Base-by-base conservation (phyloP, 306 rosid genomes). In the Carpinus fangiana region DNA sequence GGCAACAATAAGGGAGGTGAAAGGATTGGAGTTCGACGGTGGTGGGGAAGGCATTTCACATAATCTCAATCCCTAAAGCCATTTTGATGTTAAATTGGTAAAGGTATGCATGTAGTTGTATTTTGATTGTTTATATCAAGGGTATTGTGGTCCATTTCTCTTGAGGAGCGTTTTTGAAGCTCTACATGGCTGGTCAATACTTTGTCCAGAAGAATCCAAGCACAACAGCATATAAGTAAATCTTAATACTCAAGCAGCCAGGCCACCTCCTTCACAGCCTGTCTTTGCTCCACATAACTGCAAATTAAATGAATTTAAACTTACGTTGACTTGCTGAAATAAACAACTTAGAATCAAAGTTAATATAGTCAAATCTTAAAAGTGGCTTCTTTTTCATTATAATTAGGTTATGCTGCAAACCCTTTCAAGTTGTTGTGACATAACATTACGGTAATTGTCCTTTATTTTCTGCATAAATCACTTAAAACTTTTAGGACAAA, bases 181-280 rank as follows among this genome's bases (percentile, higher is more conserved):
- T 51, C 62, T 55, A 31, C 62, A 65, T 73, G 83, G 78, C 77
- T 51, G 73, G 72, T 77, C 87, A 81, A 79, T 79, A 68, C 80
- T 84, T 79, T 81, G 61, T 70, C 43, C 70, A 69, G 23, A 76
- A 87, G 86, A 75, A 70, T 69, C 88, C 87, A 79, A 74, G 84
- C 80, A 78, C 72, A 78, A 73, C 90, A 83, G 87, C 80, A 81
- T 83, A 78, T 65, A 80, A 52, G 67, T 55, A 73, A 61, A 45
- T 80, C 81, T 80, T 71, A 78, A 48, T 61, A 64, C 74, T 75
- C 51, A 64, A 85, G 61, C 61, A 55, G 61, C 74, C 83, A 76
- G 78, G 80, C 79, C 81, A 80, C 86, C 85, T 76, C 50, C 73
- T 46, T 59, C 72, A 83, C 91, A 84, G 88, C 82, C 91, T 89